Evolutionary conservation across 2,329 filamentous ascomycete genomes (phyloP).

Genomic region (Fusarium nygamai): DNA sequence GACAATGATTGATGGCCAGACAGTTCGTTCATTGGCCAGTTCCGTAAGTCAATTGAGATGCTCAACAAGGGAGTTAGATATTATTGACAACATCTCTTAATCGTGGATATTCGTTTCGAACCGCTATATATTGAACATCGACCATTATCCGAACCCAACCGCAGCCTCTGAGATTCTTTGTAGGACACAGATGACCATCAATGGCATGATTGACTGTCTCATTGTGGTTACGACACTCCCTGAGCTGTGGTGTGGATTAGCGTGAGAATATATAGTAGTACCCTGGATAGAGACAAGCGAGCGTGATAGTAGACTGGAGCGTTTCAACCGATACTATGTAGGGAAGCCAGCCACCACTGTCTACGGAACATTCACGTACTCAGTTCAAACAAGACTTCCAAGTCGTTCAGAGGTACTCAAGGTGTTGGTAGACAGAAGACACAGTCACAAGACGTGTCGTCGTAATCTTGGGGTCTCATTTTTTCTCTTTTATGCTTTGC

Average conservation of each 20-base stretch:
- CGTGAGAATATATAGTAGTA: background rate
- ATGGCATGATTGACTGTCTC: background rate
- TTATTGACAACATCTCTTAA: too few relatives aligned
- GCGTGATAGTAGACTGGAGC: background rate
- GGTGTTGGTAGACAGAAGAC: slow-evolving; percentile 40
- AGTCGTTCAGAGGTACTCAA: background rate
- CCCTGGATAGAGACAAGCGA: background rate
- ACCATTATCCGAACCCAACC: background rate
- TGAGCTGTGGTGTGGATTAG: background rate
- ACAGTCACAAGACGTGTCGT: slow-evolving; percentile 39
- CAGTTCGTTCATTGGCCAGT: background rate
- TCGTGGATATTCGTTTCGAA: background rate
- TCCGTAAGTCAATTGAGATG: background rate
- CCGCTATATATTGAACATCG: background rate
- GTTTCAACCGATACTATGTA: background rate
- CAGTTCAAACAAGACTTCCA: background rate
- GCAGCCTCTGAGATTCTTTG: background rate
- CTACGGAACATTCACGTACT: background rate
- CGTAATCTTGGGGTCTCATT: slow-evolving; percentile 50
- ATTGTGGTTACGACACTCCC: background rate
- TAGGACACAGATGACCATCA: background rate
- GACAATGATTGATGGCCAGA: background rate
- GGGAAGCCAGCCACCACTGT: background rate
- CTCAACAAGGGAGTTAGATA: too few relatives aligned
- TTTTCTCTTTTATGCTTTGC: slow-evolving; percentile 48